phyloP scores from a whole-genome alignment of 2,329 filamentous ascomycete genomes.

The Gaeumannomyces tritici region DNA sequence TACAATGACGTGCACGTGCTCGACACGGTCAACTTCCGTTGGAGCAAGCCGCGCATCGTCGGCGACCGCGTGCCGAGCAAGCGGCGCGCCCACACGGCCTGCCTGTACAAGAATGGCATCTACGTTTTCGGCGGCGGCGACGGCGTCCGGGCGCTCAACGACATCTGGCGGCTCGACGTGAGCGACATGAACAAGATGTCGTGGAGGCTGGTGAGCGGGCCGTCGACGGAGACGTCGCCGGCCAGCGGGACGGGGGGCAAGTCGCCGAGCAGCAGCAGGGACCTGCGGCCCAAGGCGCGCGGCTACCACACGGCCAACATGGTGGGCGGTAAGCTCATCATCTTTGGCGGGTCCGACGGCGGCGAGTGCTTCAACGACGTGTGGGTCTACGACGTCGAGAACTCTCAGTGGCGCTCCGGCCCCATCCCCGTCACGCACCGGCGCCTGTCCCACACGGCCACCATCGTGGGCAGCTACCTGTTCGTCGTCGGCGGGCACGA shows the following conservation, averaged over 20 bases:
- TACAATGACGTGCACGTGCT: constrained; percentile 65
- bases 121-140: constrained; percentile 66
- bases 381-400: constrained; percentile 63
- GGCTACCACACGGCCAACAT: constrained; percentile 68
- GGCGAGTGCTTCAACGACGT: constrained; percentile 65
- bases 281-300: constrained; percentile 48
- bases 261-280: constrained; percentile 13
- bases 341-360: constrained; percentile 61
- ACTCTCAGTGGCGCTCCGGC: constrained; percentile 48
- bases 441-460: constrained; percentile 58
- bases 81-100: constrained; percentile 60
- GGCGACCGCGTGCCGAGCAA: constrained; percentile 51
- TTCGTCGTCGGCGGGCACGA: constrained; percentile 64
- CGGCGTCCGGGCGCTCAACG: constrained; percentile 59
- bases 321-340: constrained; percentile 62
- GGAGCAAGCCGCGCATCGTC: constrained; percentile 51
- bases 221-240: constrained; percentile 13
- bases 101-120: constrained; percentile 60
- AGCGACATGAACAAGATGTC: constrained; percentile 57
- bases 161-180: constrained; percentile 65
- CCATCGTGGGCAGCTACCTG: constrained; percentile 59
- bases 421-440: constrained; percentile 51
- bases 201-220: constrained; percentile 53
- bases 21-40: constrained; percentile 61
- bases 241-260: constrained; percentile 7